Conservation (phyloP, 2,329 filamentous ascomycete genomes). For the Colletotrichum theobromicola region DNA sequence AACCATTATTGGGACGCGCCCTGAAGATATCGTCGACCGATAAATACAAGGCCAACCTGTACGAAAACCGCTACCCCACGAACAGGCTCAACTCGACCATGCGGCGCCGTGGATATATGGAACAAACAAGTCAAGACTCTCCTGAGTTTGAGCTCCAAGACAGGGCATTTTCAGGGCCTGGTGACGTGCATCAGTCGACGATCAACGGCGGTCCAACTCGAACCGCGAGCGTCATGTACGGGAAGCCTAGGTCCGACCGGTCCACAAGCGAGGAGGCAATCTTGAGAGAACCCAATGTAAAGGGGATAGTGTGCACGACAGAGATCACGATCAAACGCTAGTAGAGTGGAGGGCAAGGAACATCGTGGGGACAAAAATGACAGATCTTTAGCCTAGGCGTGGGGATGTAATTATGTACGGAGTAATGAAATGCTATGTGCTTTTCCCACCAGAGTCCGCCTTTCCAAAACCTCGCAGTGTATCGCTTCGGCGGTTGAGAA, state of each 20-base stretch:
- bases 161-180: background rate
- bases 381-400: background rate
- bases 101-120: background rate
- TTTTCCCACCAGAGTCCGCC: background rate
- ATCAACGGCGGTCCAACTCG: background rate
- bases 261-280: background rate
- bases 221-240: background rate
- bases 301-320: background rate
- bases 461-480: too few relatives aligned
- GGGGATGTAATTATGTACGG: background rate
- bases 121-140: background rate
- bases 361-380: rapidly evolving
- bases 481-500: too few relatives aligned
- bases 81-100: background rate
- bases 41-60: background rate
- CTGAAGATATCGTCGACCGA: background rate
- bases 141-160: background rate
- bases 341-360: rapidly evolving
- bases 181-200: background rate
- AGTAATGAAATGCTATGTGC: background rate
- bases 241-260: background rate
- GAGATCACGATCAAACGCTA: background rate
- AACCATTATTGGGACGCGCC: background rate
- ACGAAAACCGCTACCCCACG: background rate
- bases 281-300: background rate